Evolutionary conservation across 129 eudicot genomes (phyloP).

Genomic region (sunflower (Helianthus annuus)): HanXRQr2.0-SUNRISE NC_035442.2:129613977-129614476

Average conservation of each 20-base stretch:
- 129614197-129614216: conserved; percentile 31
- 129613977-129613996: not conserved
- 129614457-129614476: too few species aligned
- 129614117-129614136: conserved; percentile 58
- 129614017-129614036: conserved; percentile 88
- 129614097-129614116: conserved; percentile 50
- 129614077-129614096: conserved; percentile 87
- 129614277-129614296: not conserved
- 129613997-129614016: conserved; percentile 40
- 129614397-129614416: too few species aligned
- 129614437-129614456: too few species aligned
- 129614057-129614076: conserved; percentile 95
- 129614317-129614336: not conserved
- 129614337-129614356: conserved; percentile 3
- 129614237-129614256: conserved; percentile 23
- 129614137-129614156: conserved; percentile 87
- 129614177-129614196: conserved; percentile 53
- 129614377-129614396: too few species aligned
- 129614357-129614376: conserved; percentile 9
- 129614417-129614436: too few species aligned
- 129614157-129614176: conserved; percentile 64
- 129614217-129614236: too few species aligned
- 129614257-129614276: conserved; percentile 22
- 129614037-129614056: conserved; percentile 56
- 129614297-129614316: too few species aligned